Conservation (phyloP, 73 alveolate species). For the Uronychia binucleata region DNA sequence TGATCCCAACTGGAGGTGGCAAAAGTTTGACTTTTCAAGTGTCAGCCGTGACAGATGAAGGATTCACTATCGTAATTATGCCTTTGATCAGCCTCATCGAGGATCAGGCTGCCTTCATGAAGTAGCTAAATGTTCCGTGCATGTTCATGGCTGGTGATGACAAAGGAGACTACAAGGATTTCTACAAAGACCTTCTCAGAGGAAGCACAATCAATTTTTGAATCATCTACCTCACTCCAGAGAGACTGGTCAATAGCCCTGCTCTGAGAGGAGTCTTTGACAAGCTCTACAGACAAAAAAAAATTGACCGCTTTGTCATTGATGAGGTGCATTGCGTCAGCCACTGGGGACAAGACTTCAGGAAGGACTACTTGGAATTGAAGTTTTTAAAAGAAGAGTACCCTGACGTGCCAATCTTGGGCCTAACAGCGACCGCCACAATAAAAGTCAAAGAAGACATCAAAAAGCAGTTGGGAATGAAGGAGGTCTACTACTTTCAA, state of each 20-base stretch:
- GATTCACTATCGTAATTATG: constrained; percentile 89
- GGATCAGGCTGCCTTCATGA: constrained; percentile 72
- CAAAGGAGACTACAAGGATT: constrained; percentile 1
- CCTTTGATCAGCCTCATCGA: constrained; percentile 91
- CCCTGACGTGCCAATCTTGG: constrained; percentile 96
- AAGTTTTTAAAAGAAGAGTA: constrained; percentile 72
- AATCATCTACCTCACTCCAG: constrained; percentile 75
- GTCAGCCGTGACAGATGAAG: constrained; percentile 78
- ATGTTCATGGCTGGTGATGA: not conserved
- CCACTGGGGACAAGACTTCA: constrained; percentile 99
- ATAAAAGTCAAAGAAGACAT: constrained; percentile 94
- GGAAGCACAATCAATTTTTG: constrained; percentile 20
- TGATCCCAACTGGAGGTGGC: constrained; percentile 99
- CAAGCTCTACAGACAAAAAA: constrained; percentile 38
- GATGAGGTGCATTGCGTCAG: constrained; percentile 99
- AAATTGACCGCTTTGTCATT: constrained; percentile 88
- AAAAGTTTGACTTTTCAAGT: constrained; percentile 88
- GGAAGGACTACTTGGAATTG: constrained; percentile 94
- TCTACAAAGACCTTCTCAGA: constrained; percentile 8
- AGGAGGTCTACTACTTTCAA: constrained; percentile 83
- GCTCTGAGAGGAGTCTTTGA: constrained; percentile 34
- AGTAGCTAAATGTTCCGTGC: constrained; percentile 12
- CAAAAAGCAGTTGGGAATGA: constrained; percentile 80
- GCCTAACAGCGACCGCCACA: constrained; percentile 99
- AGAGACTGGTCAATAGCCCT: constrained; percentile 52